A percentile compares a stretch with the other conserved stretches of the same genome.
phyloP scores from a whole-genome alignment of 2,329 filamentous ascomycete genomes.

The Aspergillus calidoustus region DNA sequence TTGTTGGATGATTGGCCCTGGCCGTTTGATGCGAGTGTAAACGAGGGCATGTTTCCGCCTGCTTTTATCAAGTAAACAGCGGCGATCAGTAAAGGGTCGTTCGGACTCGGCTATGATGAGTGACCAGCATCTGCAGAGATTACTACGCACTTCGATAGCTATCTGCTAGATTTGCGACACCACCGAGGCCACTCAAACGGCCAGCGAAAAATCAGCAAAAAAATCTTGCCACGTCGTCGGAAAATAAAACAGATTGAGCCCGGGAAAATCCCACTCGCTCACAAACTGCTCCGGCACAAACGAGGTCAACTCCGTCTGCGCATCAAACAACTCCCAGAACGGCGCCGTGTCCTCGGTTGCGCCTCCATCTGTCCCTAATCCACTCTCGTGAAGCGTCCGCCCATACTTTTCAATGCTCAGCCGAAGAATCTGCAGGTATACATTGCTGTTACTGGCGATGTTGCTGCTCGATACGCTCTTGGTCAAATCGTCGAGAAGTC shows the following conservation, averaged over 20 bases:
- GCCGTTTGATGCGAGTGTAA: constrained; percentile 3
- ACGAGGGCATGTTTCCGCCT: constrained; percentile 1
- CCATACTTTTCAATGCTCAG: constrained; percentile 58
- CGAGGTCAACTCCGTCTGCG: constrained; percentile 55
- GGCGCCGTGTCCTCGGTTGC: constrained; percentile 25
- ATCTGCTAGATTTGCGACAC: background rate
- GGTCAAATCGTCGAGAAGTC: constrained; percentile 49
- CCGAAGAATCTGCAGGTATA: constrained; percentile 56
- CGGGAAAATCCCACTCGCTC: constrained; percentile 63
- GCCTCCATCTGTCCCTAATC: constrained; percentile 13
- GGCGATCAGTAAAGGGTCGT: no score
- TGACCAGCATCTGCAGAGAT: no score
- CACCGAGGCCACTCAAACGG: constrained; percentile 21
- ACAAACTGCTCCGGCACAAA: constrained; percentile 61
- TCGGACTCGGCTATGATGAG: no score
- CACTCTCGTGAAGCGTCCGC: constrained; percentile 47
- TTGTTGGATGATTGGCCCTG: constrained; percentile 9
- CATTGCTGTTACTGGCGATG: constrained; percentile 48
- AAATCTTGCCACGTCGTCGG: constrained; percentile 54
- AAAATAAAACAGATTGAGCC: constrained; percentile 57
- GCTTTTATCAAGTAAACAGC: constrained; percentile 3
- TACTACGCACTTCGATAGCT: background rate
- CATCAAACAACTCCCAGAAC: constrained; percentile 42
- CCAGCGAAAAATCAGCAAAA: constrained; percentile 50
- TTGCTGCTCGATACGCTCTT: constrained; percentile 37